These are phyloP conservation scores for Marchantia polymorpha DNA, from an alignment of 225 moss, liverwort and hornwort genomes.

Conservation along the genomic window DNA sequence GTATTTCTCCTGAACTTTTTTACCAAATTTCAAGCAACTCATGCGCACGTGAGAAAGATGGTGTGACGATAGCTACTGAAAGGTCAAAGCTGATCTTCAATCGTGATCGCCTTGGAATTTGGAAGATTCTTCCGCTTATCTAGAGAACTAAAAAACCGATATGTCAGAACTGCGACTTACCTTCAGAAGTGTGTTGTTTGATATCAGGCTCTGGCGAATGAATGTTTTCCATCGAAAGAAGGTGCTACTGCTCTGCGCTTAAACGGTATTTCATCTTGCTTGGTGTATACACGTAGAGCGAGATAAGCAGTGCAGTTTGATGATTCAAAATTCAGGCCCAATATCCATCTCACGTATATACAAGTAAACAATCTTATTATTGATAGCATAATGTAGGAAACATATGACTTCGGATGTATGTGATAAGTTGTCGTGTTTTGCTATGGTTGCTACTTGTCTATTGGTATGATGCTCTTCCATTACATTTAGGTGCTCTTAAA, in stretches of 20 bases:
- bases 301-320: background rate
- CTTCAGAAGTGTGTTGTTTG: slow-evolving; percentile 6
- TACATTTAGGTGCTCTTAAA: background rate
- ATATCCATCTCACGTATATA: background rate
- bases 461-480: background rate
- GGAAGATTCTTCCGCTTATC: background rate
- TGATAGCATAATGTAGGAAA: no score
- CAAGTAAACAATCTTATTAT: no score
- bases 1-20: background rate
- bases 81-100: background rate
- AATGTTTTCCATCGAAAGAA: slow-evolving; percentile 72
- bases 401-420: background rate
- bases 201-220: slow-evolving; percentile 66
- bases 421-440: no score
- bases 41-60: background rate
- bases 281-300: background rate
- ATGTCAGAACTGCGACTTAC: background rate
- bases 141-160: background rate
- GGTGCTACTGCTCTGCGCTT: slow-evolving; percentile 53
- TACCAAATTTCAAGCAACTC: background rate
- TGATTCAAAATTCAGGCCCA: background rate
- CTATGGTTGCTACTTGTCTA: no score
- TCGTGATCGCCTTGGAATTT: background rate
- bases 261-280: slow-evolving; percentile 47
- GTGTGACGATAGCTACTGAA: background rate